Evolutionary conservation across 2,329 filamentous ascomycete species (phyloP).

Genomic region (Hypoxylon sp.): DNA sequence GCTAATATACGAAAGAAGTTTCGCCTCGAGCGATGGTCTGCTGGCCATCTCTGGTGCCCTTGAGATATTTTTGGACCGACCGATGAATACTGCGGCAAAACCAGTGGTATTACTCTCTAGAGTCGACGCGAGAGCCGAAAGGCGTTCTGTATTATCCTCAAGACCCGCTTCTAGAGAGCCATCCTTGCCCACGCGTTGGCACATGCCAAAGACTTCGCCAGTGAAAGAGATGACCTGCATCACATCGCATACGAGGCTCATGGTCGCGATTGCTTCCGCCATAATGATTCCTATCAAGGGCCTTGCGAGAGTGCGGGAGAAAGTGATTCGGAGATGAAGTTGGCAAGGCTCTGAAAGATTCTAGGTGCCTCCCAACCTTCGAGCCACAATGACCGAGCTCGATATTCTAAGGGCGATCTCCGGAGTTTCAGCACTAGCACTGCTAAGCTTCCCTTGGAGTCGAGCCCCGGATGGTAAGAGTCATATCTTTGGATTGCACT

Average conservation of each 20-base stretch:
- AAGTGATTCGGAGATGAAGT: background rate
- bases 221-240: constrained; percentile 36
- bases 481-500: constrained; percentile 69
- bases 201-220: constrained; percentile 13
- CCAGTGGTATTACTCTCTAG: constrained; percentile 1
- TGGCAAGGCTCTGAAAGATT: constrained; percentile 1
- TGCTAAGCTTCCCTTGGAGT: constrained; percentile 77
- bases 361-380: constrained; percentile 11
- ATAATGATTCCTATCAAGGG: constrained; percentile 5
- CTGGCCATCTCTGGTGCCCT: constrained; percentile 18
- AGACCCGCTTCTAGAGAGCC: constrained; percentile 16
- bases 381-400: constrained; percentile 49
- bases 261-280: constrained; percentile 32
- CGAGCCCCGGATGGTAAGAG: constrained; percentile 71
- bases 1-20: background rate
- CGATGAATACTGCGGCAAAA: constrained; percentile 28
- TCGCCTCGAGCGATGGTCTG: background rate
- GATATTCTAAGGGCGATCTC: constrained; percentile 57
- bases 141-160: background rate
- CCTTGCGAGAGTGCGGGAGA: background rate
- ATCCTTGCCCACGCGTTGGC: constrained; percentile 9
- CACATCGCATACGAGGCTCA: constrained; percentile 35
- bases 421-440: constrained; percentile 67
- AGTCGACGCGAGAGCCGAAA: constrained; percentile 3
- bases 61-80: constrained; percentile 26